Evolutionary conservation across 441 rosid species (phyloP).

Genomic region (Populus tomentosa): DNA sequence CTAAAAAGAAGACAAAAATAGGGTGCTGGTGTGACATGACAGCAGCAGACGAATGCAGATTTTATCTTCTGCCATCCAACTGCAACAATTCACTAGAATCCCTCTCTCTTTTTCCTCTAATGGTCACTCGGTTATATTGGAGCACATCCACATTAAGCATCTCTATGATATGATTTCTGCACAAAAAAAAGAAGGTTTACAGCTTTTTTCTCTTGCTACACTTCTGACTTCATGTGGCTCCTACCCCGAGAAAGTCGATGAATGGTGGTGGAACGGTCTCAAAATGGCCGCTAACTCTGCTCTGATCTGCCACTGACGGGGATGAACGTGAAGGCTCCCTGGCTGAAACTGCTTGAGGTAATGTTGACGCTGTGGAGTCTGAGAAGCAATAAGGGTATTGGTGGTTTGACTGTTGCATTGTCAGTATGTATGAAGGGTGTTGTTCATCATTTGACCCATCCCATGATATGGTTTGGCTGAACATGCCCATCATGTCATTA

Average conservation of each 20-base stretch:
- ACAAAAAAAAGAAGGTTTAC: neutral
- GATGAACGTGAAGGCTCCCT: conserved; percentile 21
- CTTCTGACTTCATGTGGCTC: conserved; percentile 48
- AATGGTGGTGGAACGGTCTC: conserved; percentile 52
- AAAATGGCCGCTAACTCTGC: conserved; percentile 14
- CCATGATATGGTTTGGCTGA: conserved; percentile 31
- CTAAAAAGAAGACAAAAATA: neutral
- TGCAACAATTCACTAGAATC: conserved; percentile 3
- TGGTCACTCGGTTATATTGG: conserved; percentile 24
- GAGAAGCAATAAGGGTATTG: conserved; percentile 22
- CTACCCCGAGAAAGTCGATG: conserved; percentile 96
- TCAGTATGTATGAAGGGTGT: conserved; percentile 20
- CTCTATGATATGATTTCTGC: conserved; percentile 14
- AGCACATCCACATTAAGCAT: conserved; percentile 26
- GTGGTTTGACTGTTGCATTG: conserved; percentile 38
- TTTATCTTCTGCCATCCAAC: conserved; percentile 9
- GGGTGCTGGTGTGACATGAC: conserved; percentile 14
- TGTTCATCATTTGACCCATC: conserved; percentile 34
- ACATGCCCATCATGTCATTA: conserved; percentile 41
- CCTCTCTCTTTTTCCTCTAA: conserved; percentile 26
- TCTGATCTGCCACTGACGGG: conserved; percentile 21
- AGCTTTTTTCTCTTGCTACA: neutral
- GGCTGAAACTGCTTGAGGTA: conserved; percentile 17
- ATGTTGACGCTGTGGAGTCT: conserved; percentile 15
- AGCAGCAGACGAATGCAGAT: conserved; percentile 12